Base-by-base conservation (phyloP, 2,329 filamentous ascomycete species). In the Pseudocercospora pini-densiflorae region DNA sequence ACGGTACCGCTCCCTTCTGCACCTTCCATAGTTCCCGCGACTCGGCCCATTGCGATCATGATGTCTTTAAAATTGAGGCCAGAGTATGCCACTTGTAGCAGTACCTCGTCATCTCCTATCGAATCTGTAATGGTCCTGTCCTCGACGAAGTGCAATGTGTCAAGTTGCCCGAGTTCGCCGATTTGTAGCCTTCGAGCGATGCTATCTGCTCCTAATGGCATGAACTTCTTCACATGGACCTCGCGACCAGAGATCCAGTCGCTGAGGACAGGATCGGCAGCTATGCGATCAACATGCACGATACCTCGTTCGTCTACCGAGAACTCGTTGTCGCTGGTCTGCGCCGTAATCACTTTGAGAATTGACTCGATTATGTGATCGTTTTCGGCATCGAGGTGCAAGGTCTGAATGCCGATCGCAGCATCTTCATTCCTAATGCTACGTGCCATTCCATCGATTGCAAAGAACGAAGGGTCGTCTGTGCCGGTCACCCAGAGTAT, bases 21-120 rank as follows among this genome's bases (percentile, higher is more conserved):
- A 9, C 47, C 47, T 24, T 21, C 10, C 10, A 12, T 24, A 5
- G n/a, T 23, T 12, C 16, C n/a, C 21, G 47, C n/a, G 3, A 53
- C 10, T 23, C 10, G 16, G 21, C 47, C 47, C 47, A 53, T 53
- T 5, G 47, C 47, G 21, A 19, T 23, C n/a, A 53, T 53, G 47
- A 53, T 24, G 47, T 53, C 47, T 24, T 23, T 12, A 9, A 53
- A 53, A 23, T 53, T 53, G n/a, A 53, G 16, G 16, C 47, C 47
- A 24, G n/a, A 21, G 5, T n/a, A n/a, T 53, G 10, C 10, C 10
- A 53, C 21, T 24, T 53, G n/a, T 7, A 53, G 3, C 21, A 21
- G n/a, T 5, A 53, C 47, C 21, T 53, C 47, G 12, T 72, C 73
- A 9, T 74, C 75, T n/a, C 9, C 47, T 9, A 53, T 21, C 6